These are phyloP conservation scores for Colletotrichum magnum DNA, from an alignment of 2,329 filamentous ascomycete species.

Conservation along the genomic window DNA sequence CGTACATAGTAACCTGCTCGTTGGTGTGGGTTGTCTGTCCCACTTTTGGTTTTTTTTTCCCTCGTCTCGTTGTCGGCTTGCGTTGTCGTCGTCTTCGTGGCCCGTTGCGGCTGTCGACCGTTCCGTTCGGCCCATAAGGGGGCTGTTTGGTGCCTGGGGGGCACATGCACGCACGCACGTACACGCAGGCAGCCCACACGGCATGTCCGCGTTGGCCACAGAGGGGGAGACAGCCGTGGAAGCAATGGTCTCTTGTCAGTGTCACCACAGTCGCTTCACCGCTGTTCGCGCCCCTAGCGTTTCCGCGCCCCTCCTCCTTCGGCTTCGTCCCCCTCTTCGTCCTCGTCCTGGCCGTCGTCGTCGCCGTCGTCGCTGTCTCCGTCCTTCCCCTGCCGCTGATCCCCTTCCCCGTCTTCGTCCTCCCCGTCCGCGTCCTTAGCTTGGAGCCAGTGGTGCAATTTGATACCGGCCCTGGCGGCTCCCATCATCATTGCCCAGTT, in stretches of 20 bases:
- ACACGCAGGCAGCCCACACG: constrained; percentile 35
- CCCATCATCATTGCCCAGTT: constrained; percentile 62
- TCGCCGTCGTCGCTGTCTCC: background rate
- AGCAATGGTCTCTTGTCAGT: too few species aligned
- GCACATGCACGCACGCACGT: too few species aligned
- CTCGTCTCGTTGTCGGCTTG: constrained; percentile 22
- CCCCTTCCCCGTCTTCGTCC: background rate
- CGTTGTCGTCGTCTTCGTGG: background rate
- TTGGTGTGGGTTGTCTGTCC: background rate
- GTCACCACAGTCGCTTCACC: constrained; percentile 12
- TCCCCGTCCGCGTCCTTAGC: constrained; percentile 29
- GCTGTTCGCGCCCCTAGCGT: constrained; percentile 25
- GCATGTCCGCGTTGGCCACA: too few species aligned
- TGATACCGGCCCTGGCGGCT: constrained; percentile 53
- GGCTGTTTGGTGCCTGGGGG: too few species aligned
- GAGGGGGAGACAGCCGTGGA: background rate
- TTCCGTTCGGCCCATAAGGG: background rate
- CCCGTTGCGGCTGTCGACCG: constrained; percentile 13
- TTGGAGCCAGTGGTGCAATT: constrained; percentile 60
- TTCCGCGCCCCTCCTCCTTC: background rate
- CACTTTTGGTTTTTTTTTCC: background rate
- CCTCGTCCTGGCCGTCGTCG: background rate
- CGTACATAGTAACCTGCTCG: constrained; percentile 17
- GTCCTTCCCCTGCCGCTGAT: background rate
- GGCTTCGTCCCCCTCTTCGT: too few species aligned